Evolutionary conservation across 129 eudicot genomes (phyloP), one percentile per base, ranked within the genome.

Genomic region (Mikania micrantha): DNA sequence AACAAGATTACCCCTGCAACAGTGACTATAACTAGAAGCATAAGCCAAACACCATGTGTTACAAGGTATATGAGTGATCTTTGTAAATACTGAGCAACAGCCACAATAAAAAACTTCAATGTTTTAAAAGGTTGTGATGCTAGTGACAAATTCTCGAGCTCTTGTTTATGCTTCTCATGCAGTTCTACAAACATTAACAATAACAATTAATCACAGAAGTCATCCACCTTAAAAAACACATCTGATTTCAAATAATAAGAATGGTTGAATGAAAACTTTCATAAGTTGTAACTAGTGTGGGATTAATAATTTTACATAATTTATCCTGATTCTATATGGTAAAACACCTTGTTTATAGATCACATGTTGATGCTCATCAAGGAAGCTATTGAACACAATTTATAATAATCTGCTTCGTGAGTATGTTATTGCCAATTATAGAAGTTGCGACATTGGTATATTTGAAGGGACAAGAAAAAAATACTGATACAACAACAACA

Each of bases 71-170:
- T 42, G 5, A 78, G 56, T 11, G 91, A 84, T 74, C 71, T 77
- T 49, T 45, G 71, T 64, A 88, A 38, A 80, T 86, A 86, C 66
- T 86, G 82, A 48, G 76, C 65, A 67, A 82, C 56, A 57, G 96
- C 96, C 53, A 86, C 72, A 77, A 59, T 47, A 66, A 93, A 93
- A 76, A 88, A 85, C 75, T 82, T 88, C 49, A 79, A 47, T 34
- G 98, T 93, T 79, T 77, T 82, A 8, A 84, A 71, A 80, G 98
- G 98, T 36, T 93, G 89, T 60, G 87, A 62, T 19, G 77, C 64
- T 56, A 93, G 77, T 32, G 90, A 80, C 85, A 93, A 77, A 73
- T 80, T 76, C 41, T 93, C 90, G 45, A 93, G 75, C 64, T 93
- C 96, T 60, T 73, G 83, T 63, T 84, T 79, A 73, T 88, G 95